Evolutionary conservation across 2,329 filamentous ascomycete species (phyloP), one percentile per base, ranked within the genome.

Genomic region (Acrodontium crateriforme): DNA sequence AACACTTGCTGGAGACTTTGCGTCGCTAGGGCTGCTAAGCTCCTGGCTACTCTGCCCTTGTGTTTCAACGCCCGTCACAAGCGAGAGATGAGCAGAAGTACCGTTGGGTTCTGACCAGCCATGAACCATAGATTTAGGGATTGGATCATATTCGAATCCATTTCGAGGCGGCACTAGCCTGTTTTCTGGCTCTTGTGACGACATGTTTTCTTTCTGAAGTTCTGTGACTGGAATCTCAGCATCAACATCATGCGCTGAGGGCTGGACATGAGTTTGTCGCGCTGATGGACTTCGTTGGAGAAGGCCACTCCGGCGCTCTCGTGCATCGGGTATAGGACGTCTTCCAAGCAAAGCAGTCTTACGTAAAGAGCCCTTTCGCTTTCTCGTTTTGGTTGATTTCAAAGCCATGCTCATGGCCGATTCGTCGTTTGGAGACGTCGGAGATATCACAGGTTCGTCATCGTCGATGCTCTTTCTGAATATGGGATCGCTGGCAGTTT

Each of bases 321-420:
- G 41, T 71, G 72, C 35, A 69, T 65, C 51, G 69, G 73, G 30
- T 65, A 71, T 36, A 13, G 50, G 36, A n/a, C 45, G 38, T 28
- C 77, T 76, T 10, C 82, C 81, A 11, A 93, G 64, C 26, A 93
- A 62, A 15, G 83, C 84, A 8, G 81, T 82, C 55, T 93, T 93
- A 34, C 85, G 71, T 50, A 94, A 62, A 8, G 85, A 93, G 3
- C 83, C 84, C 49, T 79, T 80, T 34, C 85, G 71, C 44, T 75
- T 74, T 30, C 83, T 65, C 25, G 71, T 71, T 50, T 64, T 62
- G 30, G 50, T 67, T 35, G 31, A 48, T 36, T 61, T 65, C 27
- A 65, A 49, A 15, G 59, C 61, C 19, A 52, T 56, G 16, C 55
- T 55, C 55, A 68, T 54, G 42, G 65, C 59, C 54, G 65, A 50